A percentile compares a stretch with the other conserved stretches of the same genome.
These are phyloP conservation scores for Daldinia caldariorum DNA, from an alignment of 495 filamentous ascomycete genomes.

Conservation along the genomic window DNA sequence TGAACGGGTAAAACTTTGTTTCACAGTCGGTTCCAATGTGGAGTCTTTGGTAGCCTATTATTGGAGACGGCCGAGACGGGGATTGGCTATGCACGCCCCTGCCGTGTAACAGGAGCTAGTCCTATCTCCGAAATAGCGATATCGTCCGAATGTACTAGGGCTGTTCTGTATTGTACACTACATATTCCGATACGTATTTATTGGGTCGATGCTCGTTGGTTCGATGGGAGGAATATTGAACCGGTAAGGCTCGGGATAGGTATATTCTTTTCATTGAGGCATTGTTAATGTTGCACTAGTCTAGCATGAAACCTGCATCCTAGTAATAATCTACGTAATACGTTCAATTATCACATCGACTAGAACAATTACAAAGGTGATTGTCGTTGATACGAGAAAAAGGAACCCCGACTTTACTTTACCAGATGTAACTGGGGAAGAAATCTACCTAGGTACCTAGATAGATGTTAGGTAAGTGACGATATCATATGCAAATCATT, in stretches of 20 bases:
- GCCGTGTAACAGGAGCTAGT: constrained; percentile 27
- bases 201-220: constrained; percentile 11
- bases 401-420: neutral
- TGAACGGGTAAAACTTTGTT: constrained; percentile 33
- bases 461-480: too few relatives aligned
- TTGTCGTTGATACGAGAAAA: neutral
- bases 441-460: too few relatives aligned
- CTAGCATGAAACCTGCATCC: neutral
- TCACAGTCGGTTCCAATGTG: constrained; percentile 24
- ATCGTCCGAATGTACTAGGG: constrained; percentile 12
- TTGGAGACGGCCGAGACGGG: constrained; percentile 27
- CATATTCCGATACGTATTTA: neutral
- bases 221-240: constrained; percentile 13
- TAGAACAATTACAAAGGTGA: neutral
- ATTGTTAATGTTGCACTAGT: neutral
- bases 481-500: neutral
- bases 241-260: constrained; percentile 6
- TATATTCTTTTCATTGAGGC: constrained; percentile 3
- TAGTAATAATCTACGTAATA: neutral
- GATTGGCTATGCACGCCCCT: constrained; percentile 19
- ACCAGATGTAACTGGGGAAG: neutral
- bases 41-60: constrained; percentile 28
- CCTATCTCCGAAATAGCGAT: constrained; percentile 21
- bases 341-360: neutral
- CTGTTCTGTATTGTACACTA: neutral